These are phyloP conservation scores for Mimosa bimucronata DNA, from an alignment of 306 rosid species.

Conservation along the genomic window DNA sequence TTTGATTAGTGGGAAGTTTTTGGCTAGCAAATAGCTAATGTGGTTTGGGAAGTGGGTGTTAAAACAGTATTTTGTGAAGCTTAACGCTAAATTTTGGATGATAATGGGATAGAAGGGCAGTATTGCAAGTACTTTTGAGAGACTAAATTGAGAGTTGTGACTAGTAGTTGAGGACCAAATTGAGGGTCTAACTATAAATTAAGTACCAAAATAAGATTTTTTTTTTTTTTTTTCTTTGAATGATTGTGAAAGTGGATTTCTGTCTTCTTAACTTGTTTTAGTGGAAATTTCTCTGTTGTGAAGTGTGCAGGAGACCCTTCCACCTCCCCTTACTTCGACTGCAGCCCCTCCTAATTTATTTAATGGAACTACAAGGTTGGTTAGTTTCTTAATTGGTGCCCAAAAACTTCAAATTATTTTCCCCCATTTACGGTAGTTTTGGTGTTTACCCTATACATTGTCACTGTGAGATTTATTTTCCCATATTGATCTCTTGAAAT, in stretches of 20 bases:
- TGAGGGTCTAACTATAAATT: background rate
- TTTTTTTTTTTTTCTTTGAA: too few relatives aligned
- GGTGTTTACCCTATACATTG: background rate
- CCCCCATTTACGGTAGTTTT: background rate
- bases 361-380: constrained; percentile 83
- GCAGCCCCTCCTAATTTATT: constrained; percentile 81
- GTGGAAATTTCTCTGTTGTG: background rate
- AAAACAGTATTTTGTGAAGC: background rate
- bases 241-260: background rate
- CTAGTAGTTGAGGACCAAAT: background rate
- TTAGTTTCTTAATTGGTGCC: background rate
- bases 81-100: background rate
- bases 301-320: constrained; percentile 59
- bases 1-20: background rate
- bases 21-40: background rate
- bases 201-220: background rate
- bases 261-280: constrained; percentile 19
- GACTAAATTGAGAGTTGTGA: background rate
- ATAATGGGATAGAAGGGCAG: background rate
- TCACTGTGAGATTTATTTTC: constrained; percentile 12
- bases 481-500: constrained; percentile 27
- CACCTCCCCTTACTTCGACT: constrained; percentile 63
- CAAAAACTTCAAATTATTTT: background rate
- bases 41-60: background rate
- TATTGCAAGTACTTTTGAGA: background rate